Conservation (phyloP, 345 rosid species). For the Gossypium herbaceum region DNA sequence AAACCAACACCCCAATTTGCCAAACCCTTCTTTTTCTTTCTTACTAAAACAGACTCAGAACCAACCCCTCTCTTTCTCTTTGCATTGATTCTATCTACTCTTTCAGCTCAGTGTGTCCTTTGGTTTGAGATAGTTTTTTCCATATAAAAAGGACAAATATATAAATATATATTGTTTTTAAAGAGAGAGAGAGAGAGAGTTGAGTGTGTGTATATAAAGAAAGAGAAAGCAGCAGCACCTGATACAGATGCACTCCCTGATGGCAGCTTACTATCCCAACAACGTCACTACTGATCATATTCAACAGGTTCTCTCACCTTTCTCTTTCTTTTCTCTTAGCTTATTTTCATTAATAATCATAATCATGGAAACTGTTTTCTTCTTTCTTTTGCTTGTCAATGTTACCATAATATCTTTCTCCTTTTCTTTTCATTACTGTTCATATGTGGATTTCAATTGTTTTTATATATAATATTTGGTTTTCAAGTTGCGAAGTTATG, state of each 20-base stretch:
- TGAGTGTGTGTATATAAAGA: background rate
- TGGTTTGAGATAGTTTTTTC: constrained; percentile 20
- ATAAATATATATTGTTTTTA: background rate
- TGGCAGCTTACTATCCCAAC: constrained; percentile 98
- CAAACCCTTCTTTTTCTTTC: background rate
- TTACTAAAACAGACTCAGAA: background rate
- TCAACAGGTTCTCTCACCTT: constrained; percentile 64
- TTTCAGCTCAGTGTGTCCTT: constrained; percentile 13
- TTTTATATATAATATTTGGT: background rate
- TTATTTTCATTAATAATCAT: background rate
- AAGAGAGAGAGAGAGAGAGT: background rate
- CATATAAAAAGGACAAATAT: background rate
- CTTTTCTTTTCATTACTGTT: background rate
- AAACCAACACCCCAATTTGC: background rate
- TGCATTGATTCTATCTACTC: constrained; percentile 31
- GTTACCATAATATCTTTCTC: constrained; percentile 19
- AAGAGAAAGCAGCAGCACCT: constrained; percentile 95
- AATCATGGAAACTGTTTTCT: constrained; percentile 17
- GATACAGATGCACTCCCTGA: constrained; percentile 99
- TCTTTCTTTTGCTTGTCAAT: constrained; percentile 23
- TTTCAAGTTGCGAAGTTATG: too few relatives aligned
- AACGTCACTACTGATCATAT: constrained; percentile 99
- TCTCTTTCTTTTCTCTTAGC: background rate
- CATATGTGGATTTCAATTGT: too few relatives aligned
- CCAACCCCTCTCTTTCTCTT: constrained; percentile 8